phyloP scores from a whole-genome alignment of 73 alveolate genomes.

The Stentor coeruleus region DNA sequence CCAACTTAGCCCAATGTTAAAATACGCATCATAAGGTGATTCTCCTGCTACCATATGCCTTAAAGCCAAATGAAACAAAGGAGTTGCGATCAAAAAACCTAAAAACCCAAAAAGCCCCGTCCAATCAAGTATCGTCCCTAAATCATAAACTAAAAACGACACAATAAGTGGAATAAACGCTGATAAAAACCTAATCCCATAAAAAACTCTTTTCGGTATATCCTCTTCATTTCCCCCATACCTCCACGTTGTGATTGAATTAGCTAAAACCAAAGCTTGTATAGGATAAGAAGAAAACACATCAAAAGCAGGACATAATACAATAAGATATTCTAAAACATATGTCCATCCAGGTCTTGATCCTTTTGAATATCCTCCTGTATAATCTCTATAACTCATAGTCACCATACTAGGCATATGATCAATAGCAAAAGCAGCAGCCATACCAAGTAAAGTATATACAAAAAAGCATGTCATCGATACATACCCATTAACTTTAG shows the following conservation, averaged over 20 bases:
- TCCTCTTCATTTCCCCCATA: neutral
- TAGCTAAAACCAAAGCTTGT: neutral
- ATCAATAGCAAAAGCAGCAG: neutral
- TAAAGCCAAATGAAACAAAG: neutral
- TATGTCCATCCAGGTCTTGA: constrained; percentile 23
- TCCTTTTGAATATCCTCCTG: neutral
- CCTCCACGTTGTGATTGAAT: neutral
- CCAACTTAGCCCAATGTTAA: neutral
- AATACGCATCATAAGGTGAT: neutral
- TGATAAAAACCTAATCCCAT: neutral
- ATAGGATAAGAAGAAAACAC: neutral
- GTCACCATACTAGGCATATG: neutral
- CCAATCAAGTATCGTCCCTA: constrained; percentile 17
- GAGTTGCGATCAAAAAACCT: neutral
- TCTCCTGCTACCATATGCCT: neutral
- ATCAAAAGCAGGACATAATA: neutral
- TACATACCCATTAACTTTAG: neutral
- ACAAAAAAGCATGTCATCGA: neutral
- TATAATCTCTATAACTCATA: constrained; percentile 5
- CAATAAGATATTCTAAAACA: neutral
- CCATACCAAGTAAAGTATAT: neutral
- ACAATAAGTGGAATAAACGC: neutral
- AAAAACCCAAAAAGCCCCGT: constrained; percentile 9
- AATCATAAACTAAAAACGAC: neutral
- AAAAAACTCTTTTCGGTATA: neutral